Percentiles rank a stretch among this genome's conserved stretches.
phyloP scores from a whole-genome alignment of 371 early-diverging fungal species.

The Syncephalastrum sp. region DNA sequence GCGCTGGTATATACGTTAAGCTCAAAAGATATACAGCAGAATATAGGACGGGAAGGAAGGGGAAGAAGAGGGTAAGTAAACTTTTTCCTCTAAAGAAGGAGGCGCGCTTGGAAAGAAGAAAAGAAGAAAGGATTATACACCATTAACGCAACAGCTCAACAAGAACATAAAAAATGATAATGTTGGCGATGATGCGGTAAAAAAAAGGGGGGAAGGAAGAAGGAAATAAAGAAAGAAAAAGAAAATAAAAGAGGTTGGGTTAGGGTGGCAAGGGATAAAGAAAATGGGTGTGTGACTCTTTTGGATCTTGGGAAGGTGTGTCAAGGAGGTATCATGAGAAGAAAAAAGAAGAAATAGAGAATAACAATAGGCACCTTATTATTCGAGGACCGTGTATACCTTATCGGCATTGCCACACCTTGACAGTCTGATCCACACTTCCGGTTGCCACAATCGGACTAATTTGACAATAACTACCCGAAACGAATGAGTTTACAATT shows the following conservation, averaged over 20 bases:
- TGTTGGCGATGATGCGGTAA: constrained; percentile 2
- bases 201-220: not conserved
- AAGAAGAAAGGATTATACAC: not conserved
- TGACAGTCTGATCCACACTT: constrained; percentile 76
- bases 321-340: not conserved
- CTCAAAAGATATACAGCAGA: constrained; percentile 7
- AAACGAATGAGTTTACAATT: not conserved
- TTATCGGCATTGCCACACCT: constrained; percentile 69
- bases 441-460: constrained; percentile 81
- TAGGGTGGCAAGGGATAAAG: not conserved
- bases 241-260: constrained; percentile 1
- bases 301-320: not conserved
- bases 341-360: constrained; percentile 4
- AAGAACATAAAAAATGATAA: not conserved
- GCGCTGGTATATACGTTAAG: not conserved
- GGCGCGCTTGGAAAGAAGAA: too few relatives aligned
- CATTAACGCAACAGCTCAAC: not conserved
- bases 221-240: not conserved
- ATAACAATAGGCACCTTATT: constrained; percentile 3
- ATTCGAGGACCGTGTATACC: not conserved
- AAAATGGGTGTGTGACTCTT: constrained; percentile 5
- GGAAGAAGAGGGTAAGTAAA: not conserved
- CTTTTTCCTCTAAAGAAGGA: constrained; percentile 3
- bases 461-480: constrained; percentile 39
- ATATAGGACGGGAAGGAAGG: constrained; percentile 2